Conservation (phyloP, 1,284 basidiomycete genomes). For the Ganoderma sp. region DNA sequence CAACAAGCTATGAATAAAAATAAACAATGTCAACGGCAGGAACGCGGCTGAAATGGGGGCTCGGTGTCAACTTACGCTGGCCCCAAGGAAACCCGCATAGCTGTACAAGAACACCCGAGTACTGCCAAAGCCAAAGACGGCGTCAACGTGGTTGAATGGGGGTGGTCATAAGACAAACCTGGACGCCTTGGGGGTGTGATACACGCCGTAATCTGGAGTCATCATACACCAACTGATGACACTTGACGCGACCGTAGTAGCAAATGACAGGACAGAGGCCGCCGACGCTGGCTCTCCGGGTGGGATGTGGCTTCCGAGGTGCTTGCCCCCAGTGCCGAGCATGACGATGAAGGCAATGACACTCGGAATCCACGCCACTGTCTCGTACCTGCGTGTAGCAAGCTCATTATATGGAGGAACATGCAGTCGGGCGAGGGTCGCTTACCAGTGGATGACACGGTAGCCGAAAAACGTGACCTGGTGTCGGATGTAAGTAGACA, state of each 20-base stretch:
- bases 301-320: conserved; percentile 44
- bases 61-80: conserved; percentile 49
- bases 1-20: conserved; percentile 49
- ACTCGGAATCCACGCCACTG: conserved; percentile 71
- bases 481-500: neutral
- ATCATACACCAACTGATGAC: conserved; percentile 63
- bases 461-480: conserved; percentile 68
- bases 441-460: conserved; percentile 62
- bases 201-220: conserved; percentile 66
- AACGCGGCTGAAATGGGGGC: neutral
- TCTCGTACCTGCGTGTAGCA: conserved; percentile 53
- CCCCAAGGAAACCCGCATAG: conserved; percentile 67
- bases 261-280: conserved; percentile 28
- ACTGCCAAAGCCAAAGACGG: conserved; percentile 37
- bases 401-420: neutral
- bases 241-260: conserved; percentile 49
- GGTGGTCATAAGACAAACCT: conserved; percentile 41
- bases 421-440: neutral
- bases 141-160: neutral
- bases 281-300: conserved; percentile 38
- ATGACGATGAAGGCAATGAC: conserved; percentile 70
- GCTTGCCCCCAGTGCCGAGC: conserved; percentile 63
- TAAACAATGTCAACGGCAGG: neutral
- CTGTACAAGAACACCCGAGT: conserved; percentile 63
- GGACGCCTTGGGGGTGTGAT: conserved; percentile 55